phyloP scores from a whole-genome alignment of 306 rosid genomes.

The Trifolium dubium region DNA sequence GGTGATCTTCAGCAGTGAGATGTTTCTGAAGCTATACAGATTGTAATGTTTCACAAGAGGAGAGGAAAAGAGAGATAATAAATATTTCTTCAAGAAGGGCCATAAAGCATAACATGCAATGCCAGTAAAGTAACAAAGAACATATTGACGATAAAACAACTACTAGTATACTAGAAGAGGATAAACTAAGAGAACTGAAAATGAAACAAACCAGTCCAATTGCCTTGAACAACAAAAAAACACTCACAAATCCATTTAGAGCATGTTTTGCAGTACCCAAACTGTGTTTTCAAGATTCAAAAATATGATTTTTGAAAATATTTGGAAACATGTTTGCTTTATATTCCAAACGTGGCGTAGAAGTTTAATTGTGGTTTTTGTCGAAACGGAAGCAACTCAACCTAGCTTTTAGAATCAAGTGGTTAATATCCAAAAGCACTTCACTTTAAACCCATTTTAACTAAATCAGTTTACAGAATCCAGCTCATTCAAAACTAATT shows the following conservation, averaged over 20 bases:
- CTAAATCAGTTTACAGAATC: not conserved
- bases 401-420: not conserved
- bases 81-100: constrained; percentile 34
- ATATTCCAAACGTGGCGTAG: not conserved
- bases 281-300: not conserved
- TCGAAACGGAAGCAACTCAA: not conserved
- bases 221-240: constrained; percentile 16
- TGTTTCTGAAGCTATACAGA: constrained; percentile 86
- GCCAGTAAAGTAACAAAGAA: constrained; percentile 24
- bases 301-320: not conserved
- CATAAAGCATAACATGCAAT: constrained; percentile 20
- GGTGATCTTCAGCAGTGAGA: constrained; percentile 77
- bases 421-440: not conserved
- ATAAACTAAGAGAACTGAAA: constrained; percentile 15
- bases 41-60: constrained; percentile 42
- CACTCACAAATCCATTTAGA: not conserved
- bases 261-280: constrained; percentile 18
- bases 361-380: not conserved
- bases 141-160: constrained; percentile 22
- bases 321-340: constrained; percentile 1
- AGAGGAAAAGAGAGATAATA: constrained; percentile 31
- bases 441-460: not conserved
- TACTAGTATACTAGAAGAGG: constrained; percentile 22
- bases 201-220: constrained; percentile 20
- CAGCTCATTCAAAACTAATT: not conserved